phyloP scores from a whole-genome alignment of 306 rosid species.

The Amphicarpaea edgeworthii region DNA sequence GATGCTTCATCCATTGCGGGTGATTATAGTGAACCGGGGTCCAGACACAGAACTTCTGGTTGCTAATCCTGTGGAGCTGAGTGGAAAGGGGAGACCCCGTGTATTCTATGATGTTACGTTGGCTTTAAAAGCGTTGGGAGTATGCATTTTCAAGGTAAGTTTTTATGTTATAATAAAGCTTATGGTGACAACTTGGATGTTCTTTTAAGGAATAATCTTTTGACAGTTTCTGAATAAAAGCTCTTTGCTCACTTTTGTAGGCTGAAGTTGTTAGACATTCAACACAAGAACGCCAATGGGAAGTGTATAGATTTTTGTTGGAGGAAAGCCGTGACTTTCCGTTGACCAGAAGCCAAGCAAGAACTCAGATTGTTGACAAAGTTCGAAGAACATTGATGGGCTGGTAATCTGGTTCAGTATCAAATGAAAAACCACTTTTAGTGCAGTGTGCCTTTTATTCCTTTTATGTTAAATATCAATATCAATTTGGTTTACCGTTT shows the following conservation, averaged over 20 bases:
- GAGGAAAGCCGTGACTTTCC: conserved; percentile 73
- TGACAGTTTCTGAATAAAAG: conserved; percentile 4
- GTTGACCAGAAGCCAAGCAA: conserved; percentile 61
- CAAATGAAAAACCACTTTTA: conserved; percentile 33
- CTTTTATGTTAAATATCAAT: conserved; percentile 10
- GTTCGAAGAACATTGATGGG: conserved; percentile 88
- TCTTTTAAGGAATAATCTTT: conserved; percentile 30
- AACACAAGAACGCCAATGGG: conserved; percentile 81
- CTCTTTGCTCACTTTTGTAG: conserved; percentile 42
- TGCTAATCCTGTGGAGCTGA: conserved; percentile 85
- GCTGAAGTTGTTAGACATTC: conserved; percentile 89
- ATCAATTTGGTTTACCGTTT: conserved; percentile 26
- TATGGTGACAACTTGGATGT: conserved; percentile 10
- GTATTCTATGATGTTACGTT: conserved; percentile 85
- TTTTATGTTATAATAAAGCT: conserved; percentile 6
- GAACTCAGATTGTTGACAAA: conserved; percentile 75
- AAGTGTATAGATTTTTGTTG: conserved; percentile 83
- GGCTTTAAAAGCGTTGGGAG: conserved; percentile 69
- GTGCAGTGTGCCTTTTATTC: conserved; percentile 29
- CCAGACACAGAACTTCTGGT: conserved; percentile 87
- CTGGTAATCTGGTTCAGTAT: conserved; percentile 58
- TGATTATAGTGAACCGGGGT: conserved; percentile 72
- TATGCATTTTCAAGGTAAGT: conserved; percentile 74
- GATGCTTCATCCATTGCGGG: conserved; percentile 80
- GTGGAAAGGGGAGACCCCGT: conserved; percentile 88